Evolutionary conservation across 331 rosid genomes (phyloP).

Genomic region (Quercus lobata): DNA sequence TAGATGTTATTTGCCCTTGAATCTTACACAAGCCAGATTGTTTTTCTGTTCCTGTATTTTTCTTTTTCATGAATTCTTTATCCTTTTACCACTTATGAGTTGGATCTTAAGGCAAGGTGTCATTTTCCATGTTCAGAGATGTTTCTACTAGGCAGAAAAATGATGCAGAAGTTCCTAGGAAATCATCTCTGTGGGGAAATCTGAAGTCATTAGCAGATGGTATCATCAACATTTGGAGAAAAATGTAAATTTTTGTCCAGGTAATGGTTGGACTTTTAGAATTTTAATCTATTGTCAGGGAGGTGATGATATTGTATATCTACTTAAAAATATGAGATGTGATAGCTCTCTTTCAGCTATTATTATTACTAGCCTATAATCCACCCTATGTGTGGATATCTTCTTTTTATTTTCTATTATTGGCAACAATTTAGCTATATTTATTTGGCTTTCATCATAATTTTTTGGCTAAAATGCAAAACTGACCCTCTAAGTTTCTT

Average conservation of each 20-base stretch:
- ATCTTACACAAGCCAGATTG: not conserved
- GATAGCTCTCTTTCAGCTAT: not conserved
- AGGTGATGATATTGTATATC: conserved; percentile 9
- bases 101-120: conserved; percentile 12
- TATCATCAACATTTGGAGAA: conserved; percentile 51
- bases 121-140: conserved; percentile 30
- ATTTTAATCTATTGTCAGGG: not conserved
- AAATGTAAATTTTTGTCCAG: conserved; percentile 27
- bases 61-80: no score
- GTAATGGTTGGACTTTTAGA: conserved; percentile 19
- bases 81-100: not conserved
- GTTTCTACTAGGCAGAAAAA: conserved; percentile 16
- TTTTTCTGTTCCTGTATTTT: not conserved
- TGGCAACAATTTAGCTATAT: no score
- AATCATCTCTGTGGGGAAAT: conserved; percentile 57
- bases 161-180: conserved; percentile 23
- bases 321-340: conserved; percentile 13
- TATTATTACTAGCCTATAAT: not conserved
- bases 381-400: no score
- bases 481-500: no score
- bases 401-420: no score
- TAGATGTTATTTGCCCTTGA: not conserved
- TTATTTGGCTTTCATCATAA: no score
- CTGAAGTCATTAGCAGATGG: conserved; percentile 64
- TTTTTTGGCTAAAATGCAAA: no score